phyloP scores from a whole-genome alignment of 345 rosid species.

The Zanthoxylum bungeanum region DNA sequence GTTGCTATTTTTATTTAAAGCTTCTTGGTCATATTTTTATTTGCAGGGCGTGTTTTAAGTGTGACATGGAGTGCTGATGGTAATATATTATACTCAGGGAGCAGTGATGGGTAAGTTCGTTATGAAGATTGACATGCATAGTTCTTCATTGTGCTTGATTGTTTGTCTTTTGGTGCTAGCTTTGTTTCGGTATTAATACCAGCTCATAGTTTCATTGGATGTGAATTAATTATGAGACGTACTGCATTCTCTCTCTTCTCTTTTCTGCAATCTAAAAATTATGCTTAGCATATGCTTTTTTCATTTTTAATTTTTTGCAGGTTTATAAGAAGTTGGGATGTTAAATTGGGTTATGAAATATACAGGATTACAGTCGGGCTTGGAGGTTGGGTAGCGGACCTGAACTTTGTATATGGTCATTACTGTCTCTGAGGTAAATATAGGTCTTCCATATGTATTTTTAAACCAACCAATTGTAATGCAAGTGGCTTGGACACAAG shows the following conservation, averaged over 20 bases:
- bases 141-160: neutral
- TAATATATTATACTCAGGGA: conserved; percentile 66
- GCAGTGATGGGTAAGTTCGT: conserved; percentile 84
- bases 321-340: conserved; percentile 92
- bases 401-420: conserved; percentile 82
- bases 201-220: neutral
- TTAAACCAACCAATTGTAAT: neutral
- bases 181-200: neutral
- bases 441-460: neutral
- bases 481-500: neutral
- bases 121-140: neutral
- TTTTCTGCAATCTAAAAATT: too few relatives aligned
- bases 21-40: conserved; percentile 9
- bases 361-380: conserved; percentile 82
- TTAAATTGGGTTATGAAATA: conserved; percentile 55
- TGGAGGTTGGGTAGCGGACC: conserved; percentile 68
- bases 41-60: conserved; percentile 72
- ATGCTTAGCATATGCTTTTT: too few relatives aligned
- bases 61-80: conserved; percentile 76
- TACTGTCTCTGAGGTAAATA: conserved; percentile 74
- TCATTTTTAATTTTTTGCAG: too few relatives aligned
- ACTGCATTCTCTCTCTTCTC: too few relatives aligned
- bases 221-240: too few relatives aligned
- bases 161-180: conserved; percentile 1
- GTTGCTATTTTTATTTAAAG: conserved; percentile 12